phyloP scores from a whole-genome alignment of 1,284 basidiomycete genomes.

The Ceratobasidium sp. region DNA sequence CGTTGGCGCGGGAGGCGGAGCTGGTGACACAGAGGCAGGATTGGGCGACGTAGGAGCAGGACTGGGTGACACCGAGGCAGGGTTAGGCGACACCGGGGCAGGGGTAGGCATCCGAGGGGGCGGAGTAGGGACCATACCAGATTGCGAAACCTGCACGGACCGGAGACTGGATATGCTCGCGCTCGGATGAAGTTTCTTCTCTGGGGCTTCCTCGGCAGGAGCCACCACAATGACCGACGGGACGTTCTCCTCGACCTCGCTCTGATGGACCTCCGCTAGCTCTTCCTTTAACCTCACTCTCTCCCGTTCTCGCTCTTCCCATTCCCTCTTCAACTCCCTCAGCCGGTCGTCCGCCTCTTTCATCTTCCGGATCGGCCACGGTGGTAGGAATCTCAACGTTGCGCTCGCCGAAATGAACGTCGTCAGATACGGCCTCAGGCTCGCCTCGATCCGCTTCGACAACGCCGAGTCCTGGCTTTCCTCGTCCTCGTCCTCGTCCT shows the following conservation, averaged over 20 bases:
- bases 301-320: slow-evolving; percentile 68
- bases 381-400: slow-evolving; percentile 88
- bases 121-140: slow-evolving; percentile 16
- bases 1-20: background rate
- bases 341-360: slow-evolving; percentile 84
- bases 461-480: slow-evolving; percentile 54
- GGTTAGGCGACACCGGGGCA: slow-evolving; percentile 1
- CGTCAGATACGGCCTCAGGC: slow-evolving; percentile 81
- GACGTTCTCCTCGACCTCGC: background rate
- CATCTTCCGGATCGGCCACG: slow-evolving; percentile 86
- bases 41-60: background rate
- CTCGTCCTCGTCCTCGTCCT: slow-evolving; percentile 45
- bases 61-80: background rate
- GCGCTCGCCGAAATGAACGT: slow-evolving; percentile 93
- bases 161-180: slow-evolving; percentile 56
- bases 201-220: slow-evolving; percentile 47
- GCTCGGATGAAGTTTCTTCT: slow-evolving; percentile 57
- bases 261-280: background rate
- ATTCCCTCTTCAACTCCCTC: slow-evolving; percentile 70
- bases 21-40: slow-evolving; percentile 16
- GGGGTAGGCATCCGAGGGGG: slow-evolving; percentile 37
- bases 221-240: slow-evolving; percentile 24
- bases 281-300: slow-evolving; percentile 63
- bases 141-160: slow-evolving; percentile 47
- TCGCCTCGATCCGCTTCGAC: slow-evolving; percentile 77